Percentiles rank a stretch among this genome's conserved stretches.
Conservation (phyloP, 2,329 filamentous ascomycete species). For the Fusarium setosum region DNA sequence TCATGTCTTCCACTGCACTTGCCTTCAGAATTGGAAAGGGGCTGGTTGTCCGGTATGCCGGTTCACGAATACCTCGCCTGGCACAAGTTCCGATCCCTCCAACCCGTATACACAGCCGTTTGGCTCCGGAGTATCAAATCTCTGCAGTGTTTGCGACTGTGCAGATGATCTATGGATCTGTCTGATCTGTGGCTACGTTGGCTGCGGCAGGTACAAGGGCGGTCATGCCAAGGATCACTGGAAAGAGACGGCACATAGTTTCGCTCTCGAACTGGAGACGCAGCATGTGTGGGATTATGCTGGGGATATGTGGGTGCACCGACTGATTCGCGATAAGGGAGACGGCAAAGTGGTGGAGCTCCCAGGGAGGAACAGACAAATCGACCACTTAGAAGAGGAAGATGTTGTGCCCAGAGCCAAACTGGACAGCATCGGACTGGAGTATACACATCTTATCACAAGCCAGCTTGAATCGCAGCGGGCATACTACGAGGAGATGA, state of each 20-base stretch:
- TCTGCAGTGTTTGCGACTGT: conserved; percentile 85
- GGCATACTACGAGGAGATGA: conserved; percentile 92
- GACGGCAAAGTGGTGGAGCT: conserved; percentile 93
- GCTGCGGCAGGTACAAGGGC: conserved; percentile 93
- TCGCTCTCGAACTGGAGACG: conserved; percentile 90
- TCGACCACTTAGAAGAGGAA: conserved; percentile 57
- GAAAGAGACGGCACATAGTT: conserved; percentile 89
- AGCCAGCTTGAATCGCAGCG: conserved; percentile 94
- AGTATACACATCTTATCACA: conserved; percentile 94
- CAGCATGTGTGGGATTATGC: conserved; percentile 99
- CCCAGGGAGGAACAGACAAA: conserved; percentile 64
- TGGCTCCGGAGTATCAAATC: conserved; percentile 69
- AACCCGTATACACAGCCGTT: conserved; percentile 67
- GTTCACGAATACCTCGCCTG: conserved; percentile 72
- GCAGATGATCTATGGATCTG: conserved; percentile 93
- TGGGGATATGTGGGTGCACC: conserved; percentile 94
- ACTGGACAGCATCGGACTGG: conserved; percentile 83
- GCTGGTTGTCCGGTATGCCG: conserved; percentile 94
- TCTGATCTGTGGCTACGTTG: conserved; percentile 90
- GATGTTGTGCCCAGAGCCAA: conserved; percentile 79
- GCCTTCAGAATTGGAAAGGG: conserved; percentile 95
- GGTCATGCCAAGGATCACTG: conserved; percentile 95
- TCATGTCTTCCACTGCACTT: conserved; percentile 97
- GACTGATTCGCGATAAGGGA: conserved; percentile 92
- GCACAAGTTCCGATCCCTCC: conserved; percentile 54